These are phyloP conservation scores for Quercus aquifolioides DNA, from an alignment of 306 rosid species.

Conservation along the genomic window DNA sequence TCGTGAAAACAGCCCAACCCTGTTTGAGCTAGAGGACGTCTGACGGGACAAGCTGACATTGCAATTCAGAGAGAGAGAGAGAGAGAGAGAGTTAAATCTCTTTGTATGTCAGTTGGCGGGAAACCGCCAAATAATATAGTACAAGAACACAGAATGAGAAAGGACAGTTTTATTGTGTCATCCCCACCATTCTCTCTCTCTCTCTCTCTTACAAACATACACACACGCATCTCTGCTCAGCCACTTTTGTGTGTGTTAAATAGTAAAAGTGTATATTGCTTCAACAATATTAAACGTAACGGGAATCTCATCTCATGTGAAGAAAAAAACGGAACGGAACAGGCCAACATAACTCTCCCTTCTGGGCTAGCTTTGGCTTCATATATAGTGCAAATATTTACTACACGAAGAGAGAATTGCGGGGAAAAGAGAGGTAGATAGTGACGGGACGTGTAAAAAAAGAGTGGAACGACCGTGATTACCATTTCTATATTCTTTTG, in stretches of 20 bases:
- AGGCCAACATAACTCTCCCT: neutral
- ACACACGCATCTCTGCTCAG: neutral
- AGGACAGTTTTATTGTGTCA: conserved; percentile 27
- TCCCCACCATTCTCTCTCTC: neutral
- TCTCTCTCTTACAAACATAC: neutral
- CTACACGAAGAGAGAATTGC: conserved; percentile 49
- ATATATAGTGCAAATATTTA: neutral
- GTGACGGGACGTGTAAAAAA: conserved; percentile 68
- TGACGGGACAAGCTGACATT: conserved; percentile 69
- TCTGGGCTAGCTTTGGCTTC: conserved; percentile 4
- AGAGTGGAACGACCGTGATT: conserved; percentile 75
- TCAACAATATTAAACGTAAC: neutral
- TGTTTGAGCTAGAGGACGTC: conserved; percentile 39
- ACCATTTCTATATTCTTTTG: conserved; percentile 81
- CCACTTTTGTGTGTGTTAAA: neutral
- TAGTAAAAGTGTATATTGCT: neutral
- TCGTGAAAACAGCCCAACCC: conserved; percentile 50
- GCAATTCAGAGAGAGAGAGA: conserved; percentile 16
- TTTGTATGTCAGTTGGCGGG: conserved; percentile 66
- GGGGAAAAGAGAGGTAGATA: conserved; percentile 64
- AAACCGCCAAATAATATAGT: conserved; percentile 25
- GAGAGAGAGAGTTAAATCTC: neutral
- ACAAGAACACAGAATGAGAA: conserved; percentile 29
- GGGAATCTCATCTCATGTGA: neutral
- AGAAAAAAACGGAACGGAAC: conserved; percentile 24